Base-by-base conservation (phyloP, 805 yeast genomes). In the Komagataella kurtzmanii region DNA sequence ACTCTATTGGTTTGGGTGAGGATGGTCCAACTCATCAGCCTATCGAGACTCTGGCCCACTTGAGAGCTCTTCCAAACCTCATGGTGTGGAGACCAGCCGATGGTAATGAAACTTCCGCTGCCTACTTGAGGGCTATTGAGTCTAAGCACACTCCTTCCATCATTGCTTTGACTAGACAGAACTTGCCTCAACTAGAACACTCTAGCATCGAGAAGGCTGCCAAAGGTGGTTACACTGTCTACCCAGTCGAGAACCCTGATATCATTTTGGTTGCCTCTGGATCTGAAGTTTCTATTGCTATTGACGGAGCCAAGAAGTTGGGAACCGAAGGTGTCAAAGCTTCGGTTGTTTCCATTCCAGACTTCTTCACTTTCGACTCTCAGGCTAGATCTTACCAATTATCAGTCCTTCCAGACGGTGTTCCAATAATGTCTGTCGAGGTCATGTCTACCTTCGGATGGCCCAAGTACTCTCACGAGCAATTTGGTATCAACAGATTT, bases 1-100 rank as follows among this genome's bases (percentile, higher is more conserved):
- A 86, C 69, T 86, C 93, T 49, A 85, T 86, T 62, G 95, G 95
- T 72, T 74, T 85, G 62, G 95, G 95, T 75, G 95, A 86, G 76
- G 95, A 86, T 68, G 95, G 95, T 66, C 95, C 95, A 71, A 86
- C 95, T 65, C 95, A 86, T 72, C 93, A 86, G 73, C 95, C 95
- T 71, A 83, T 86, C 60, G 95, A 85, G 74, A 84, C 93, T 54
- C 74, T 85, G 65, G 90, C 91, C 51, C 93, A 85, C 67, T 79
- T 85, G 67, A 82, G 95, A 77, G 89, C 95, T 58, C 65, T 76
- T 62, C 95, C 95, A 69, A 86, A 86, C 76, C 63, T 82, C 60
- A 75, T 79, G 65, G 93, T 85, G 54, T 85, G 91, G 91, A 85
- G 95, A 81, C 95, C 95, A 59, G 93, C 93, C 63, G 95, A 86